Percentiles rank a stretch among this genome's conserved stretches.
Evolutionary conservation across 805 yeast species (phyloP).

Genomic region (Starmerella bombicola): DNA sequence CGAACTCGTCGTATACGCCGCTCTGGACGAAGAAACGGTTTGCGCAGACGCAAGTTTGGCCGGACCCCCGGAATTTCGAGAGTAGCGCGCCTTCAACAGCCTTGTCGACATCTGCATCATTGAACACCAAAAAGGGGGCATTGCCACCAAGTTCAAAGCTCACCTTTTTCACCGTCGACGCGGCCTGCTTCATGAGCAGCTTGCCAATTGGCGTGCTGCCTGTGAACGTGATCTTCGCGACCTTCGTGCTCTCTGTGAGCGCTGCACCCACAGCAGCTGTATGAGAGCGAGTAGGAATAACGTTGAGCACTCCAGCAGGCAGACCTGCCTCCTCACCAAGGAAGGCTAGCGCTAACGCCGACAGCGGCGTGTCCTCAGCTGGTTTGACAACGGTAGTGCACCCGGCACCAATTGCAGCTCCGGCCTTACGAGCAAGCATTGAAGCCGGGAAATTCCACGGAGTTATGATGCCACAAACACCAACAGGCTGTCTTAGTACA

Average conservation of each 20-base stretch:
- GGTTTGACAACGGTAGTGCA: slow-evolving; percentile 70
- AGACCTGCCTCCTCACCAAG: slow-evolving; percentile 56
- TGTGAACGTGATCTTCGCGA: slow-evolving; percentile 61
- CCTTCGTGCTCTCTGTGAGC: slow-evolving; percentile 42
- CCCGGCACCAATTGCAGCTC: slow-evolving; percentile 70
- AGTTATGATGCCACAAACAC: slow-evolving; percentile 65
- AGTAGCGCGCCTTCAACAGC: slow-evolving; percentile 58
- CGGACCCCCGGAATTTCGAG: slow-evolving; percentile 61
- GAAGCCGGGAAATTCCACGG: slow-evolving; percentile 83
- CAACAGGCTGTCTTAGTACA: slow-evolving; percentile 61
- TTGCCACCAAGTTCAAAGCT: slow-evolving; percentile 72
- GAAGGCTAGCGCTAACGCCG: slow-evolving; percentile 55
- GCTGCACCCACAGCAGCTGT: slow-evolving; percentile 39
- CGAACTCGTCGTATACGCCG: slow-evolving; percentile 50
- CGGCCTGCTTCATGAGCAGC: slow-evolving; percentile 47
- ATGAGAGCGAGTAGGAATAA: slow-evolving; percentile 36
- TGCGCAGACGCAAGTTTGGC: slow-evolving; percentile 76
- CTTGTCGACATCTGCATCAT: slow-evolving; percentile 53
- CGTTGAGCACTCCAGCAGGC: slow-evolving; percentile 56
- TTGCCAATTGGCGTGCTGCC: slow-evolving; percentile 70
- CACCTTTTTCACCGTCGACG: slow-evolving; percentile 51
- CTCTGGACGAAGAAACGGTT: slow-evolving; percentile 58
- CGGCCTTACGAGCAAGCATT: slow-evolving; percentile 62
- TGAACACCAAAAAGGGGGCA: slow-evolving; percentile 65
- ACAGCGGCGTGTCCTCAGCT: slow-evolving; percentile 61